phyloP scores from a whole-genome alignment of 108 stramenopile genomes.

The Pseudonitzschia delicatissima region DNA sequence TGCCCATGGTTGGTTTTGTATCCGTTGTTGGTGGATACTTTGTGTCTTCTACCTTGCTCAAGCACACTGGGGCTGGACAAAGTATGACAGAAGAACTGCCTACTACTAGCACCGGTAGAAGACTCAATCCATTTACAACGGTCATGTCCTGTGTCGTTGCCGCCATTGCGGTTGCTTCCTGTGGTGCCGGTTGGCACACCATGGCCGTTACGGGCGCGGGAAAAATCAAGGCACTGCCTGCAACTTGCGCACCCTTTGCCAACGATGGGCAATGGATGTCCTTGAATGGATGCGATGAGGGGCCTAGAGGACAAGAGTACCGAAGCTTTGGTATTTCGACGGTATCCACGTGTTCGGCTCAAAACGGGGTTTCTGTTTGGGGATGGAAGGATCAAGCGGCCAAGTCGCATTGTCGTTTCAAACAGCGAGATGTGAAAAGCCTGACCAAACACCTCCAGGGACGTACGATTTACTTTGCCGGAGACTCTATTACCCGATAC shows the following conservation, averaged over 20 bases:
- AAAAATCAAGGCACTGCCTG: constrained; percentile 56
- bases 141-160: constrained; percentile 39
- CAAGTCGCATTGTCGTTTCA: constrained; percentile 62
- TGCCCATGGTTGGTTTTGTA: constrained; percentile 27
- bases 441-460: constrained; percentile 51
- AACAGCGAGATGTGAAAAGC: constrained; percentile 51
- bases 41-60: constrained; percentile 54
- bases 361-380: constrained; percentile 51
- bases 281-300: constrained; percentile 78
- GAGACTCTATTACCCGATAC: constrained; percentile 80
- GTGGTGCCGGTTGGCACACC: constrained; percentile 58
- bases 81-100: neutral
- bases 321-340: constrained; percentile 50
- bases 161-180: constrained; percentile 36
- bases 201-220: constrained; percentile 57
- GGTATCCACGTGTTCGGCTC: constrained; percentile 56
- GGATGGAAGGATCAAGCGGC: constrained; percentile 60
- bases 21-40: constrained; percentile 48
- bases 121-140: neutral
- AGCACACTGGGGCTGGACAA: constrained; percentile 9
- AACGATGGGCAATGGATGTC: constrained; percentile 74
- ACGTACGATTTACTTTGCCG: constrained; percentile 64
- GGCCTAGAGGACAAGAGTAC: constrained; percentile 59
- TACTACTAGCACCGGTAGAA: neutral
- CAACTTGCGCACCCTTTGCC: constrained; percentile 52